A percentile compares a stretch with the other conserved stretches of the same genome.
Evolutionary conservation across 768 basidiomycete species (phyloP).

Genomic region (Dacryopinax primogenitus): DNA sequence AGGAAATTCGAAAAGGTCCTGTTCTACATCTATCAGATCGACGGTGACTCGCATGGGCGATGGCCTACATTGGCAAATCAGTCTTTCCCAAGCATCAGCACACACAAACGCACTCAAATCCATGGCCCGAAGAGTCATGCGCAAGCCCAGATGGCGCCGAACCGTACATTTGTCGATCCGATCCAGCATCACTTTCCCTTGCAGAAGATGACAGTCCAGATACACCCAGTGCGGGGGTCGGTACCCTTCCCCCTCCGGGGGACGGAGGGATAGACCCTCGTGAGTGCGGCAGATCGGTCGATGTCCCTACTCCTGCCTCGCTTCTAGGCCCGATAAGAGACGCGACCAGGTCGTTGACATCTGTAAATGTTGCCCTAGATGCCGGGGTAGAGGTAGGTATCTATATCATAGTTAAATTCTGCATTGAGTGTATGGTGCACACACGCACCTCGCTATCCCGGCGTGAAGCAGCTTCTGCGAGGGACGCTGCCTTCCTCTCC

Average conservation of each 20-base stretch:
- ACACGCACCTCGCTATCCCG: slow-evolving; percentile 20
- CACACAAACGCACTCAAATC: slow-evolving; percentile 1
- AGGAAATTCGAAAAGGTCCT: slow-evolving; percentile 82
- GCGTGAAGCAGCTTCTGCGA: slow-evolving; percentile 18
- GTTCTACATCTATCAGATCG: slow-evolving; percentile 77
- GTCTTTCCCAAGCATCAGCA: neutral
- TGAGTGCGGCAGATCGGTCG: slow-evolving; percentile 16
- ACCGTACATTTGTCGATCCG: slow-evolving; percentile 4
- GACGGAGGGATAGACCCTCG: slow-evolving; percentile 10
- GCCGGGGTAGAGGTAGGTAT: slow-evolving; percentile 26
- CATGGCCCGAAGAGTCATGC: neutral
- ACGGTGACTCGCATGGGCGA: slow-evolving; percentile 13
- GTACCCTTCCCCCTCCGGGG: slow-evolving; percentile 31
- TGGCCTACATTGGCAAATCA: neutral
- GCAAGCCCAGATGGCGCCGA: slow-evolving; percentile 3
- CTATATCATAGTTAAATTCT: neutral
- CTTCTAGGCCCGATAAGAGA: slow-evolving; percentile 34
- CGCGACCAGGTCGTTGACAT: slow-evolving; percentile 63
- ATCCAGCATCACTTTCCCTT: slow-evolving; percentile 13
- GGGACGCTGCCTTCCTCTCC: slow-evolving; percentile 30
- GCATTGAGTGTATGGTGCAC: slow-evolving; percentile 17
- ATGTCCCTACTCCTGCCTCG: slow-evolving; percentile 5
- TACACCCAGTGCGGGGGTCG: slow-evolving; percentile 22
- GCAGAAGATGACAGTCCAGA: slow-evolving; percentile 11
- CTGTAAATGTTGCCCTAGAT: slow-evolving; percentile 34